phyloP scores from a whole-genome alignment of 805 yeast species.

The Groenewaldozyma tartarivorans region DNA sequence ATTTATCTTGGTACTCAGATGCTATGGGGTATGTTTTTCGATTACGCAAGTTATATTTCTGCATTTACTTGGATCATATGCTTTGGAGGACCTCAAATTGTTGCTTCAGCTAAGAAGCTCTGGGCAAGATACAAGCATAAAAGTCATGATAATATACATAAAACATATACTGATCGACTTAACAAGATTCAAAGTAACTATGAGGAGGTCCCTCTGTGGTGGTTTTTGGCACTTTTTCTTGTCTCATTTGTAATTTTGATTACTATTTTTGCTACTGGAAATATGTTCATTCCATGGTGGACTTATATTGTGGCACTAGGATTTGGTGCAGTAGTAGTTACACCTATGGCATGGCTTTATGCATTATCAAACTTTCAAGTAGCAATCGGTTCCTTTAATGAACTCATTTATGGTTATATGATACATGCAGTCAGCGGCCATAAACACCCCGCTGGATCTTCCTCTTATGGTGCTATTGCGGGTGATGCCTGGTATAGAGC shows the following conservation, averaged over 20 bases:
- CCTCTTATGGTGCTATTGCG: constrained; percentile 4
- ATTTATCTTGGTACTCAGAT: constrained; percentile 9
- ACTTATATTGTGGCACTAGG: constrained; percentile 6
- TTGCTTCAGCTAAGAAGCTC: constrained; percentile 5
- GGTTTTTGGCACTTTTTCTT: constrained; percentile 6
- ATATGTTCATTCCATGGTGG: constrained; percentile 10
- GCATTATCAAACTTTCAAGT: constrained; percentile 7
- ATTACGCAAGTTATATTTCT: constrained; percentile 8
- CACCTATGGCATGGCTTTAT: constrained; percentile 9
- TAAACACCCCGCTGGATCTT: constrained; percentile 8
- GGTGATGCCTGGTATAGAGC: constrained; percentile 13
- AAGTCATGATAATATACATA: constrained; percentile 1
- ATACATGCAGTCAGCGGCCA: constrained; percentile 3
- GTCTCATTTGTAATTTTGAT: constrained; percentile 6
- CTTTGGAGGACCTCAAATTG: constrained; percentile 7
- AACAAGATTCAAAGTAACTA: constrained; percentile 7
- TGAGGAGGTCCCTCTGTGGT: constrained; percentile 7
- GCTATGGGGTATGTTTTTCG: constrained; percentile 11
- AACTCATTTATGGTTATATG: constrained; percentile 5
- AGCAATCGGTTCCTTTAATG: constrained; percentile 10
- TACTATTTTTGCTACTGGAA: constrained; percentile 4
- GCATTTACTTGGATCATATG: constrained; percentile 7
- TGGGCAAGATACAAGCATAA: constrained; percentile 3
- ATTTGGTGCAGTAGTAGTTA: constrained; percentile 6
- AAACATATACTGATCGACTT: constrained; percentile 7